A percentile compares a stretch with the other conserved stretches of the same genome.
Evolutionary conservation across 257 asterid species (phyloP).

Genomic region (Dorcoceras hygrometricum): DNA sequence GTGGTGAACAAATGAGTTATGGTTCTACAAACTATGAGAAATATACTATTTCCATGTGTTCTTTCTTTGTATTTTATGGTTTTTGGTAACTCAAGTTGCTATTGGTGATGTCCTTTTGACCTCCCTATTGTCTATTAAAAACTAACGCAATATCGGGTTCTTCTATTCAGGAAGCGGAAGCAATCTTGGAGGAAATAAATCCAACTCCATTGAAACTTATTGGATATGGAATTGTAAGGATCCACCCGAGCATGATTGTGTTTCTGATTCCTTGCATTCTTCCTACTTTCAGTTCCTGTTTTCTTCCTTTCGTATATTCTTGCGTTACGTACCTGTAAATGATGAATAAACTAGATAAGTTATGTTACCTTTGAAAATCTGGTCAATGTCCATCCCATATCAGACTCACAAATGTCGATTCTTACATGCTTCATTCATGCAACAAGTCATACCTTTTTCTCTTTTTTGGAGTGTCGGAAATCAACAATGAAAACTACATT

Average conservation of each 20-base stretch:
- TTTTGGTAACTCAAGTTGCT: neutral
- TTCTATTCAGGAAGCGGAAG: slow-evolving; percentile 85
- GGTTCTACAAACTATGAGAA: neutral
- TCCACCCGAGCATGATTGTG: neutral
- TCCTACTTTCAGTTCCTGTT: neutral
- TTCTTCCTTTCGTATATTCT: neutral
- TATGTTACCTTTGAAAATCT: neutral
- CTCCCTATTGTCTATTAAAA: neutral
- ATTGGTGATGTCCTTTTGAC: neutral
- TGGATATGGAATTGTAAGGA: slow-evolving; percentile 63
- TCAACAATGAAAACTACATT: neutral
- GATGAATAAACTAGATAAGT: neutral
- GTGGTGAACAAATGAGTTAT: neutral
- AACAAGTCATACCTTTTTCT: neutral
- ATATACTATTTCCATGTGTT: neutral
- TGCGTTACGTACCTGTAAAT: neutral
- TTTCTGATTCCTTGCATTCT: neutral
- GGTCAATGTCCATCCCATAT: neutral
- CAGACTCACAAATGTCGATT: neutral
- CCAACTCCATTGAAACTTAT: slow-evolving; percentile 68
- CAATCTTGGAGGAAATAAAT: slow-evolving; percentile 75
- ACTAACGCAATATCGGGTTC: slow-evolving; percentile 24
- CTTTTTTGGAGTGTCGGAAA: neutral
- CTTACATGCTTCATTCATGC: neutral
- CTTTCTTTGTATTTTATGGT: neutral